A percentile compares a stretch with the other conserved stretches of the same genome.
Evolutionary conservation across 306 rosid species (phyloP).

Genomic region (Cicer cuneatum): DNA sequence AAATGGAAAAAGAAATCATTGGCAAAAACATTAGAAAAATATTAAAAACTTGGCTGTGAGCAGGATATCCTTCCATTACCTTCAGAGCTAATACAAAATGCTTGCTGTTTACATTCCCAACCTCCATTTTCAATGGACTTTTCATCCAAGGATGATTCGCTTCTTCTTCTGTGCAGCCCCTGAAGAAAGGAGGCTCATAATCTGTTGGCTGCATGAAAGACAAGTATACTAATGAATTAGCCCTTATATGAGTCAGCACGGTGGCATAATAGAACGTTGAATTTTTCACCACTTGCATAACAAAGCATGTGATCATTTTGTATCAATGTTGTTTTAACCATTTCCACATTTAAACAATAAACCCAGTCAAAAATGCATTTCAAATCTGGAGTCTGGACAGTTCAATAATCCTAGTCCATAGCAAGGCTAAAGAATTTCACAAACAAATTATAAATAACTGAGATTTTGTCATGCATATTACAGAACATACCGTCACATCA

Average conservation of each 20-base stretch:
- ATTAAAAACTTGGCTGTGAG: conserved; percentile 22
- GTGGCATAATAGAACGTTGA: conserved; percentile 26
- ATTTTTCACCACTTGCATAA: conserved; percentile 22
- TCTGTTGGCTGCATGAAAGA: conserved; percentile 80
- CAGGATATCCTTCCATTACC: conserved; percentile 59
- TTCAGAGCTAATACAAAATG: conserved; percentile 89
- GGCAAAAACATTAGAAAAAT: conserved; percentile 23
- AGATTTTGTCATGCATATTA: conserved; percentile 17
- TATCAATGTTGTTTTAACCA: conserved; percentile 36
- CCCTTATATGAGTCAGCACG: conserved; percentile 2
- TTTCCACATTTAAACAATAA: conserved; percentile 22
- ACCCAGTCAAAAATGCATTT: conserved; percentile 18
- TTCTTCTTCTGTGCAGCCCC: conserved; percentile 79
- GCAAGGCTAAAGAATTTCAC: not conserved
- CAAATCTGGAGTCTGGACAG: conserved; percentile 15
- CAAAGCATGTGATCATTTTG: conserved; percentile 30
- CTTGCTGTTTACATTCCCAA: conserved; percentile 97
- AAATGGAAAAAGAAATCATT: conserved; percentile 28
- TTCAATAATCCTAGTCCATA: conserved; percentile 16
- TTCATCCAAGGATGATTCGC: conserved; percentile 76
- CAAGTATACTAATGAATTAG: not conserved
- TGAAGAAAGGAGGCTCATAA: conserved; percentile 97
- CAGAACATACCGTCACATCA: conserved; percentile 76
- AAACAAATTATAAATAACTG: conserved; percentile 7
- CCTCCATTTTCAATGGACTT: conserved; percentile 92